These are phyloP conservation scores for Phytophthora sansomeana DNA, from an alignment of 352 stramenopile genomes.

Conservation along the genomic window DNA sequence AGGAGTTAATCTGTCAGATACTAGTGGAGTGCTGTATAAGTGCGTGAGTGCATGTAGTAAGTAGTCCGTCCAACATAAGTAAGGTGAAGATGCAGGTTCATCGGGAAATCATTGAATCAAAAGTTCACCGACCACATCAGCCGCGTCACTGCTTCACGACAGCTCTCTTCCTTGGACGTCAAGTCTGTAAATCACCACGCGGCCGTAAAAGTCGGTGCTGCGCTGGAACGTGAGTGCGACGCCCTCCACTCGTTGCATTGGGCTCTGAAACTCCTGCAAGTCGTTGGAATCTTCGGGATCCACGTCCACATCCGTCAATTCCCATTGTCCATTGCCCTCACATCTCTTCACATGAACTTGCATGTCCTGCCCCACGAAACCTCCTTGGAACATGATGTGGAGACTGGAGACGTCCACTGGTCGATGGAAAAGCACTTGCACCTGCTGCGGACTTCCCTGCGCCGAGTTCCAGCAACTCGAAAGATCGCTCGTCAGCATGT, in stretches of 20 bases:
- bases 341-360: conserved; percentile 41
- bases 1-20: conserved; percentile 28
- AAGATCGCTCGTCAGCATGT: conserved; percentile 59
- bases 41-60: conserved; percentile 30
- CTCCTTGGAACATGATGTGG: conserved; percentile 79
- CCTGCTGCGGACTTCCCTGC: conserved; percentile 69
- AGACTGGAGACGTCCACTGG: conserved; percentile 47
- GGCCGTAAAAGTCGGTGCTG: conserved; percentile 81
- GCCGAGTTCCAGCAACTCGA: conserved; percentile 79
- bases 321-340: conserved; percentile 28
- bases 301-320: conserved; percentile 30
- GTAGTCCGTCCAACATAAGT: conserved; percentile 8
- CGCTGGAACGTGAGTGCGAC: conserved; percentile 62
- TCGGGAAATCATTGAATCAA: conserved; percentile 18
- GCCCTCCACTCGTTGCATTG: conserved; percentile 37
- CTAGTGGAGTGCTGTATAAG: conserved; percentile 16
- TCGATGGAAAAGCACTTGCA: conserved; percentile 71
- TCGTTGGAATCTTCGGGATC: conserved; percentile 65
- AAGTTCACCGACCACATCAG: conserved; percentile 1
- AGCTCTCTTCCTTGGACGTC: conserved; percentile 44
- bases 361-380: conserved; percentile 75
- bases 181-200: conserved; percentile 71
- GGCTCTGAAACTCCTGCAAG: conserved; percentile 54
- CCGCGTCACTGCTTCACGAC: conserved; percentile 22
- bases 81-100: conserved; percentile 10